phyloP scores from a whole-genome alignment of 164 flowering plant species.

The Saururus chinensis region DNA sequence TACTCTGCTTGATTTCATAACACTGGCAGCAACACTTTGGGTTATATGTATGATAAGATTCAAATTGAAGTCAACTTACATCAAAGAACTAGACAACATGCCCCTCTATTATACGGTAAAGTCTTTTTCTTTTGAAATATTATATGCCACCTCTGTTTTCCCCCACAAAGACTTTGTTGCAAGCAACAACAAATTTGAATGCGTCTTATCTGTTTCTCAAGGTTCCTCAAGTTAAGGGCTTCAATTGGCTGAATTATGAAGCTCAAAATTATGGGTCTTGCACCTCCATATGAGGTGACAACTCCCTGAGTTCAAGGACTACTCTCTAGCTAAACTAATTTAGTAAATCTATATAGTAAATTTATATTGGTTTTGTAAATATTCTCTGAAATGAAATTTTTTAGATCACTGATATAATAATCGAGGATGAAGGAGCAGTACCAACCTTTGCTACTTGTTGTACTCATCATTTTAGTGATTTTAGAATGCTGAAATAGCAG shows the following conservation, averaged over 20 bases:
- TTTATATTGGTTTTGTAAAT: background rate
- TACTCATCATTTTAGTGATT: background rate
- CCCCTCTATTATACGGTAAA: conserved; percentile 46
- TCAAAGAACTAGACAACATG: conserved; percentile 56
- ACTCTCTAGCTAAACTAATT: too few relatives aligned
- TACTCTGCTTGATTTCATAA: conserved; percentile 47
- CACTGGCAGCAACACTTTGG: conserved; percentile 55
- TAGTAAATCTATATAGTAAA: too few relatives aligned
- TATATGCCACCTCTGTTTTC: conserved; percentile 19
- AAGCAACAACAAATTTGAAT: too few relatives aligned
- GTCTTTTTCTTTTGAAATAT: conserved; percentile 6
- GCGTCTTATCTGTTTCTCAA: too few relatives aligned
- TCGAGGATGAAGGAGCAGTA: too few relatives aligned
- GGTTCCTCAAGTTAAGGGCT: too few relatives aligned
- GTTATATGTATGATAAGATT: conserved; percentile 73
- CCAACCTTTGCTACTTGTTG: background rate
- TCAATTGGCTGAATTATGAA: too few relatives aligned
- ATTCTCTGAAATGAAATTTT: background rate
- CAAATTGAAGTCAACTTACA: conserved; percentile 64
- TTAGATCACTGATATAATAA: too few relatives aligned
- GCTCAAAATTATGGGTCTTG: background rate
- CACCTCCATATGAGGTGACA: too few relatives aligned
- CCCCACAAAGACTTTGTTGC: too few relatives aligned
- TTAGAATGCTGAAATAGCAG: background rate
- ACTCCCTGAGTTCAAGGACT: too few relatives aligned